Base-by-base conservation (phyloP, 805 yeast species). In the Tanozyma kutaoensis region DNA sequence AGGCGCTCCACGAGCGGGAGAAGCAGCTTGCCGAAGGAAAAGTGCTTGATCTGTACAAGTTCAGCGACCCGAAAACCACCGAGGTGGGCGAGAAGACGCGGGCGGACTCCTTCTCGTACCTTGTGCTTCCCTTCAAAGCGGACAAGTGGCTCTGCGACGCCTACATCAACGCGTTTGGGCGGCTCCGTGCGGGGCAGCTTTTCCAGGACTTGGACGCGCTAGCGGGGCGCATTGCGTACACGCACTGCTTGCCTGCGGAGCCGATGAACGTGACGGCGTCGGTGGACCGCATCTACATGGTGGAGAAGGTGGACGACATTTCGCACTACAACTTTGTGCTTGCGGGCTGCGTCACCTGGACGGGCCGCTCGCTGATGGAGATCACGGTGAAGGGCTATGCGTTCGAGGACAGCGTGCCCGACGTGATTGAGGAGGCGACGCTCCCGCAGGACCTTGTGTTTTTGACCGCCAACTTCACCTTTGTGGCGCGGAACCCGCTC, bases 221-320 rank as follows among this genome's bases (percentile, higher is more conserved):
- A 34, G 95, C 96, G 2, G 97, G 96, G 20, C 73, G 88, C 45
- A 85, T 86, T 42, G 94, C 95, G 14, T 80, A 85, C 50, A 69
- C 80, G 44, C 96, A 86, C 49, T 81, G 93, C 53, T 65, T 78
- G n/a, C 97, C 97, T 0, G 93, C 95, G 0, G 85, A 80, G 46
- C 96, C 97, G 8, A 84, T 85, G 51, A 79, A 86, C 47, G 97
- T 86, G 23, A 86, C 97, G 8, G 96, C 96, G 1, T 75, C 91
- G 15, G 95, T 86, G 15, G 96, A 88, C 54, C 62, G 95, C 37
- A 82, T 86, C 38, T 79, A 80, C 47, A 74, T 86, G 72, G 71
- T 84, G 32, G 79, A 78, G 50, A 75, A 84, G 39, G 69, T 85
- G 22, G 94, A 84, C 42, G 82, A 76, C 41, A 71, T 85, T 34